Evolutionary conservation across 108 stramenopile species (phyloP).

Genomic region (Cyclostephanos tholiformis): DNA sequence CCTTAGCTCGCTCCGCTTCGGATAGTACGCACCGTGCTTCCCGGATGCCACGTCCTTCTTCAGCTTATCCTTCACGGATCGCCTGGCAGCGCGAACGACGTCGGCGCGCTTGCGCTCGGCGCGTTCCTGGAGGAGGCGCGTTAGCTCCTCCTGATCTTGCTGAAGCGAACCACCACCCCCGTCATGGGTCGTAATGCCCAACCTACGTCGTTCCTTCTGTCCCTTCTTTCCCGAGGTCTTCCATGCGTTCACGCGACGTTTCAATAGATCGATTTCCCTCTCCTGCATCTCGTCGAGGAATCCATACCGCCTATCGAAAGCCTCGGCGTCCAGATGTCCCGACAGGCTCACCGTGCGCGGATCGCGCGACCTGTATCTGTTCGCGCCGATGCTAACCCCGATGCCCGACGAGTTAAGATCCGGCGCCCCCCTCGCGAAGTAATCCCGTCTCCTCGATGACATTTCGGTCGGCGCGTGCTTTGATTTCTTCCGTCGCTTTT

Average conservation of each 20-base stretch:
- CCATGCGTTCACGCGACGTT: slow-evolving; percentile 63
- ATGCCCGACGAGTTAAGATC: slow-evolving; percentile 74
- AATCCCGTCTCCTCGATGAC: slow-evolving; percentile 78
- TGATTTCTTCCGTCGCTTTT: slow-evolving; percentile 49
- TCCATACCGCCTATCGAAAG: slow-evolving; percentile 74
- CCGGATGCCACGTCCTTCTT: slow-evolving; percentile 69
- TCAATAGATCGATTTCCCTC: slow-evolving; percentile 71
- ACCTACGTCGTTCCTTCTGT: slow-evolving; percentile 59
- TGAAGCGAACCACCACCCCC: slow-evolving; percentile 31
- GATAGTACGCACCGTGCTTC: slow-evolving; percentile 64
- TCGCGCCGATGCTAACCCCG: slow-evolving; percentile 84
- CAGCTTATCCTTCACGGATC: slow-evolving; percentile 71
- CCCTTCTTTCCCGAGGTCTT: slow-evolving; percentile 77
- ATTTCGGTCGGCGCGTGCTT: slow-evolving; percentile 84
- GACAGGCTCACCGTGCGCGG: slow-evolving; percentile 72
- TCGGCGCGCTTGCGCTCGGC: slow-evolving; percentile 64
- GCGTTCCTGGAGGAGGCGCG: slow-evolving; percentile 62
- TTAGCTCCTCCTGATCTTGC: slow-evolving; percentile 69
- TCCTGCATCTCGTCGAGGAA: slow-evolving; percentile 79
- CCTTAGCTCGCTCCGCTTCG: slow-evolving; percentile 74
- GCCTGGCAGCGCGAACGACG: slow-evolving; percentile 67
- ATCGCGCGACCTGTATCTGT: slow-evolving; percentile 83
- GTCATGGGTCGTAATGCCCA: slow-evolving; percentile 56
- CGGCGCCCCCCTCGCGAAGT: slow-evolving; percentile 61
- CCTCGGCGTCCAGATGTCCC: slow-evolving; percentile 75